A percentile compares a stretch with the other conserved stretches of the same genome.
Conservation (phyloP, 495 filamentous ascomycete species). For the Endocarpon pusillum region DNA sequence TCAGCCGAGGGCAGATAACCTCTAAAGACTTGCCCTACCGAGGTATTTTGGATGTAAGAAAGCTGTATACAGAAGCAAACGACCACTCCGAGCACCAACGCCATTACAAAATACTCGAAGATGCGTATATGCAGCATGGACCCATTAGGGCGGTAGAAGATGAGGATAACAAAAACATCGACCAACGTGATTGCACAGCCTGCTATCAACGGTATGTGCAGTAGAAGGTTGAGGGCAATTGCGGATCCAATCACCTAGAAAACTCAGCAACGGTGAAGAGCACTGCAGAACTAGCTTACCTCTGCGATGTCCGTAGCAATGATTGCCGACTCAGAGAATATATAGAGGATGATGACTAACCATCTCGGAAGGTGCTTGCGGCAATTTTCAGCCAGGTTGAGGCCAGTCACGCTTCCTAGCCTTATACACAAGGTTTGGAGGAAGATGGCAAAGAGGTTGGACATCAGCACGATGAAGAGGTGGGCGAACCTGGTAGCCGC, state of each 20-base stretch:
- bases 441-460: conserved; percentile 72
- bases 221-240: conserved; percentile 73
- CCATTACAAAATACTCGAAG: conserved; percentile 71
- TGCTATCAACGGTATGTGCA: conserved; percentile 66
- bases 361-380: conserved; percentile 58
- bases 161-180: conserved; percentile 68
- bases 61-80: conserved; percentile 87
- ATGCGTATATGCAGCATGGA: conserved; percentile 53
- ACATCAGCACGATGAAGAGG: conserved; percentile 66
- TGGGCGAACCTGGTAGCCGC: conserved; percentile 46
- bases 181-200: conserved; percentile 74
- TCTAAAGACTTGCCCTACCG: conserved; percentile 57
- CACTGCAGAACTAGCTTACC: conserved; percentile 18
- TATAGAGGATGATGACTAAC: conserved; percentile 58
- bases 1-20: conserved; percentile 70
- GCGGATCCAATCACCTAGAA: conserved; percentile 71
- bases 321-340: conserved; percentile 63
- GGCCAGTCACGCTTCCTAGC: conserved; percentile 68
- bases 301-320: conserved; percentile 86
- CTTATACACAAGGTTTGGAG: conserved; percentile 71
- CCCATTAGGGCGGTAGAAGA: conserved; percentile 69
- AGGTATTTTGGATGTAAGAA: conserved; percentile 51
- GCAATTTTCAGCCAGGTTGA: conserved; percentile 67
- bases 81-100: conserved; percentile 66
- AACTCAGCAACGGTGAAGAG: not conserved